A percentile compares a stretch with the other conserved stretches of the same genome.
These are phyloP conservation scores for Boletus tomentosulus DNA, from an alignment of 768 basidiomycete genomes.

Conservation along the genomic window DNA sequence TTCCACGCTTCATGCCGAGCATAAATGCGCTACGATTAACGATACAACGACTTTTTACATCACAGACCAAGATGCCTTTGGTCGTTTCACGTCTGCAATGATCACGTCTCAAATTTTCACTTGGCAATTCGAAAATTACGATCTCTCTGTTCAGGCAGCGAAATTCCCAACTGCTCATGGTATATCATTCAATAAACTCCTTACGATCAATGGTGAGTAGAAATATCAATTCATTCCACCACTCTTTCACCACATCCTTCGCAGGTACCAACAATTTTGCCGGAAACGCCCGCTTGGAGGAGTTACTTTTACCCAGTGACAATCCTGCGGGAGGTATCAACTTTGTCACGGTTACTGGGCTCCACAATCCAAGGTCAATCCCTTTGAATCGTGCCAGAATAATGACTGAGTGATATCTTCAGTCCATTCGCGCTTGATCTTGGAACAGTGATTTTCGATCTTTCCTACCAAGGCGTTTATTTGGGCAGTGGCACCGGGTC, in stretches of 20 bases:
- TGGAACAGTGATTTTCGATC: conserved; percentile 60
- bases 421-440: conserved; percentile 69
- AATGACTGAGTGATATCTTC: neutral
- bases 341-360: conserved; percentile 51
- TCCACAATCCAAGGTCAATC: conserved; percentile 54
- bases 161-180: conserved; percentile 67
- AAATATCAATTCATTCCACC: neutral
- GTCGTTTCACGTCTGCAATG: conserved; percentile 55
- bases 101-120: conserved; percentile 67
- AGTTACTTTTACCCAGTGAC: conserved; percentile 65
- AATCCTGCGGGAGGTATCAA: conserved; percentile 64
- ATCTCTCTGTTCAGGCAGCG: conserved; percentile 57
- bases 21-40: conserved; percentile 59
- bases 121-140: conserved; percentile 57
- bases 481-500: conserved; percentile 54
- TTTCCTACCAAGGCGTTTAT: conserved; percentile 53
- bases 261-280: conserved; percentile 60
- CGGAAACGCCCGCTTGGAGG: conserved; percentile 49
- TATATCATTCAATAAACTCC: conserved; percentile 57
- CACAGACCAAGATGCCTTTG: conserved; percentile 52
- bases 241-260: neutral
- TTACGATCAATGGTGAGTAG: conserved; percentile 52
- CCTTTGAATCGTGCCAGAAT: neutral
- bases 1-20: conserved; percentile 42
- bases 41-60: conserved; percentile 58